Base-by-base conservation (phyloP, 1,284 basidiomycete species). In the Pseudozyma pruni region DNA sequence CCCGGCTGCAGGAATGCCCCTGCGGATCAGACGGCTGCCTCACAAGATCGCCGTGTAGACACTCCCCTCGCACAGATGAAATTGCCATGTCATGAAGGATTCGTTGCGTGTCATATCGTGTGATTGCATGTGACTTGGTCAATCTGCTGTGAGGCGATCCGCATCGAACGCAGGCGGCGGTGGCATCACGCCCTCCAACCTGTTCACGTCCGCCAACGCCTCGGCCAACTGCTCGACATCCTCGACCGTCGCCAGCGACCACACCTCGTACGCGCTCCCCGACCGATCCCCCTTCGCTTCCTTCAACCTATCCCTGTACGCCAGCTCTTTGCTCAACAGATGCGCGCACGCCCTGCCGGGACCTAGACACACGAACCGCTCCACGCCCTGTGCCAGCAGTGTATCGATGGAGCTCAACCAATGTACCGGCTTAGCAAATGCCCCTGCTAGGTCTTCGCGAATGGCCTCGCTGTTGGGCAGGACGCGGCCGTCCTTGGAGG, bases 301-400 rank as follows among this genome's bases (percentile, higher is more conserved):
- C 42, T 39, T 53, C 37, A 61, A 53, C 35, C 41, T 58, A 33
- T 75, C 75, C 38, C 61, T 54, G 51, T 73, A 69, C 9, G 78
- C 78, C 14, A 81, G 63, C 51, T 82, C 80, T 34, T 78, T 78
- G 43, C 76, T 77, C 13, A 82, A 56, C 55, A 81, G 60, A 49
- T 82, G 78, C 1, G 79, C 80, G 31, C 76, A 76, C 11, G 79
- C 78, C 4, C 78, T 57, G 1, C 79, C 79, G 0, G 79, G 80
- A 1, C 80, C 80, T 13, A 82, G 42, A 46, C 80, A 82, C 23
- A 82, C 61, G 31, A 82, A 82, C 29, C 79, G 47, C 39, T 73
- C 67, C 14, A 81, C 76, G 4, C 76, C 79, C 34, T 76, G 60
- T 10, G 62, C 63, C 16, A 80, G 43, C 29, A 80, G 42, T n/a